A percentile compares a stretch with the other conserved stretches of the same genome.
Evolutionary conservation across 306 rosid species (phyloP).

Genomic region (Argentina anserina): DNA sequence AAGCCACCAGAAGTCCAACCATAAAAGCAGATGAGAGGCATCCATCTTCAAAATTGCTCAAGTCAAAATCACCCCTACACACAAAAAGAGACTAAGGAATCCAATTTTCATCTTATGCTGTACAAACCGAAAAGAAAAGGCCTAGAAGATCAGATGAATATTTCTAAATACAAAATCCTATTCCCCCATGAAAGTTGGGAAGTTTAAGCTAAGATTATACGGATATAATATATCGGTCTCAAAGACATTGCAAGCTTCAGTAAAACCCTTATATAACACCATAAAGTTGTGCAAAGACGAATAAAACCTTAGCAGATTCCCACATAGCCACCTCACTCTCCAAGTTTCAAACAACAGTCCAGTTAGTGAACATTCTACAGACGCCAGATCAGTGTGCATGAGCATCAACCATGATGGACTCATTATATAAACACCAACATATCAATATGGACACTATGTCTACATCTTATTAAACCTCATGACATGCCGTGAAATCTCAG

Average conservation of each 20-base stretch:
- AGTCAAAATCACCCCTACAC: conserved; percentile 81
- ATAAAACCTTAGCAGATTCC: background rate
- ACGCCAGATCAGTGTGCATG: background rate
- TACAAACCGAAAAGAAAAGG: background rate
- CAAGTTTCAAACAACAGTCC: background rate
- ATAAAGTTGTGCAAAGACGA: background rate
- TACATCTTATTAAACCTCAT: background rate
- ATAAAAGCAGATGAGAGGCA: conserved; percentile 86
- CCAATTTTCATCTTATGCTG: background rate
- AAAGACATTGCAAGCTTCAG: background rate
- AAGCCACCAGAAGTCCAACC: conserved; percentile 92
- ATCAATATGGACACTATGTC: background rate
- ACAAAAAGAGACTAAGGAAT: conserved; percentile 15
- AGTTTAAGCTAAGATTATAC: background rate
- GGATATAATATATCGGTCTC: background rate
- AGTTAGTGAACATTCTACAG: background rate
- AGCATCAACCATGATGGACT: background rate
- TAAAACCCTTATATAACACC: background rate
- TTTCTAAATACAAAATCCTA: background rate
- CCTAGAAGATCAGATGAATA: background rate
- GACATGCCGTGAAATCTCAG: background rate
- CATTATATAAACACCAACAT: background rate
- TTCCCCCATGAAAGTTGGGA: background rate
- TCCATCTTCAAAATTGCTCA: conserved; percentile 91
- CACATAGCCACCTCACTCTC: background rate